Base-by-base conservation (phyloP, 305 asterid species). In the Fraxinus floribunda region DNA sequence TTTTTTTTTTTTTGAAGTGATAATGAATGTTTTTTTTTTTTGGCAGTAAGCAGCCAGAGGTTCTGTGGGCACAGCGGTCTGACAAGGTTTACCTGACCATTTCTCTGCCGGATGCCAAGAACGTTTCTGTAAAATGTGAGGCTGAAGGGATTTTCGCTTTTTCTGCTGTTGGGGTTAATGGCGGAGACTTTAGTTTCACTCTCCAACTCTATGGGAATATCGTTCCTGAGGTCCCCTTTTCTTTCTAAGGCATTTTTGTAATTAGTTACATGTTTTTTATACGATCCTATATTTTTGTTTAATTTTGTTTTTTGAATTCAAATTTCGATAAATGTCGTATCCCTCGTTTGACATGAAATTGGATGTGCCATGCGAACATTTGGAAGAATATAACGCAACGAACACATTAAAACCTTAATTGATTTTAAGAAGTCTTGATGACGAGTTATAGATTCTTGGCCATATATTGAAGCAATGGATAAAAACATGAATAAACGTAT, bases 41-140 rank as follows among this genome's bases (percentile, higher is more conserved):
- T 26, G 80, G 89, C 91, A 92, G 97, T 66, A 91, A 93, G 79
- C 95, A 94, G 39, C 98, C 97, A 41, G 98, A 93, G 90, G 97
- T 93, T 86, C 87, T 93, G 62, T 94, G 98, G 98, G 97, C 98
- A 3, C 95, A 94, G 81, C 91, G 98, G 29, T 91, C 95, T 2
- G 97, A 89, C 88, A 93, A 89, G 86, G 93, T 94, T n/a, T 93
- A 93, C 90, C 85, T 93, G 78, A 93, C 97, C 11, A 88, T 94
- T 22, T 92, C 97, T 73, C 85, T 94, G 75, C 95, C 97, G 60
- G 97, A 94, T 82, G 97, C 97, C 89, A 94, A 82, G 86, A 94
- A 91, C 80, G 88, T 92, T 52, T 87, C 90, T 6, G 94, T 93
- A 30, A 91, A 88, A 46, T 93, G 95, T 77, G 93, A 94, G 81